Percentiles rank a stretch among this genome's conserved stretches.
Evolutionary conservation across 139 green algal species (phyloP).

Genomic region (Coelastrella sp.): DNA sequence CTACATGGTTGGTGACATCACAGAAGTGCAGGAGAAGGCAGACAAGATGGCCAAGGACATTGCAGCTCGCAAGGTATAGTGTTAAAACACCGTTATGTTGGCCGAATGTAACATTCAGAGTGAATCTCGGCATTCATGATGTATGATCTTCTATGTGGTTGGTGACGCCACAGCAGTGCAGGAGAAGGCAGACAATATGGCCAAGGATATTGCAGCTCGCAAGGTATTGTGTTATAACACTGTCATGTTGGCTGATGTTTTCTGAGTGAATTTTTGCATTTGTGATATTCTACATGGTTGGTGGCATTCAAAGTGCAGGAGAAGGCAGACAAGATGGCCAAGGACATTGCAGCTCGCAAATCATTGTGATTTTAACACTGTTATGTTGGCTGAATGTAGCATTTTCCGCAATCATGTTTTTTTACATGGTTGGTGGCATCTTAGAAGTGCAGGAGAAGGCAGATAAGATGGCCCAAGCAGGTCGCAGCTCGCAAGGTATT

Average conservation of each 20-base stretch:
- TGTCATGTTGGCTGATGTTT: too few species aligned
- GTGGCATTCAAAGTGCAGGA: slow-evolving; percentile 85
- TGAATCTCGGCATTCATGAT: too few species aligned
- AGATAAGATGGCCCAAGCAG: slow-evolving; percentile 87
- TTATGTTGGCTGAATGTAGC: too few species aligned
- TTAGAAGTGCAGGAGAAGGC: slow-evolving; percentile 91
- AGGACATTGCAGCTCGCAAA: slow-evolving; percentile 74
- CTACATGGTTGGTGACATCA: slow-evolving; percentile 98
- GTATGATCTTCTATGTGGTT: slow-evolving; percentile 99
- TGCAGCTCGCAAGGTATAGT: slow-evolving; percentile 58
- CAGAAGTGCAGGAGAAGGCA: slow-evolving; percentile 91
- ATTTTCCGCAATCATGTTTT: too few species aligned
- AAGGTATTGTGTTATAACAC: slow-evolving; percentile 54
- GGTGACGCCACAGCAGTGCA: slow-evolving; percentile 88
- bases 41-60: slow-evolving; percentile 89
- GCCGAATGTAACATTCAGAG: too few species aligned
- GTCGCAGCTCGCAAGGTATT: slow-evolving; percentile 65
- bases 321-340: slow-evolving; percentile 93
- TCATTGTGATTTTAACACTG: not conserved
- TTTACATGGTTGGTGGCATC: slow-evolving; percentile 97
- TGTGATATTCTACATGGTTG: slow-evolving; percentile 97
- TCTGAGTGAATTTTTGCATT: too few species aligned
- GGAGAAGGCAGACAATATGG: slow-evolving; percentile 91
- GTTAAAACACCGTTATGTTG: not conserved
- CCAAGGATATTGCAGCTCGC: slow-evolving; percentile 76